Evolutionary conservation across 805 yeast genomes (phyloP).

Genomic region (Kodamaea neixiangensis): DNA sequence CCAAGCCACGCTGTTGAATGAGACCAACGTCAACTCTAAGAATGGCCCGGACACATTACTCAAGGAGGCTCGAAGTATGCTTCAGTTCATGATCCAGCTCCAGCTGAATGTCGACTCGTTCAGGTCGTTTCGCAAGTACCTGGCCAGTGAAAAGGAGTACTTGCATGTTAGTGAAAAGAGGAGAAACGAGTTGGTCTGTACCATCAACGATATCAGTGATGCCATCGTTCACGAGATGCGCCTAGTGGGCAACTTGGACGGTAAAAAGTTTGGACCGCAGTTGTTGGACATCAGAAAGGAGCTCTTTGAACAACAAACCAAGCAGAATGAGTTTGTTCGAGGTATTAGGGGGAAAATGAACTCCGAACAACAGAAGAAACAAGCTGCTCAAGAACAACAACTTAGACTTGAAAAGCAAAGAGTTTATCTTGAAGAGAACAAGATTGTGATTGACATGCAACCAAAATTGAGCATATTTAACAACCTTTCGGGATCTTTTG

Average conservation of each 20-base stretch:
- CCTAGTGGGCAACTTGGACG: conserved; percentile 19
- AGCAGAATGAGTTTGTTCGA: conserved; percentile 21
- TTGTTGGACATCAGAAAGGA: conserved; percentile 23
- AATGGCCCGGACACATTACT: conserved; percentile 33
- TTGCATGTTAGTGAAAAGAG: conserved; percentile 18
- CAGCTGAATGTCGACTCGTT: conserved; percentile 2
- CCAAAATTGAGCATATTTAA: conserved; percentile 19
- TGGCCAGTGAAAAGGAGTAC: conserved; percentile 10
- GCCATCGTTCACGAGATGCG: conserved; percentile 22
- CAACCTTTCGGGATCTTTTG: conserved; percentile 14
- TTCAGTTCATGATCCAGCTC: conserved; percentile 33
- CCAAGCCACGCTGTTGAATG: conserved; percentile 34
- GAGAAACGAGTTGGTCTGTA: conserved; percentile 31
- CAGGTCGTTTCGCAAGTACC: conserved; percentile 1
- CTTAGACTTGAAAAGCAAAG: conserved; percentile 4
- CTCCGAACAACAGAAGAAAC: conserved; percentile 8
- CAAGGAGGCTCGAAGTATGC: conserved; percentile 37
- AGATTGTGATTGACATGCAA: conserved; percentile 16
- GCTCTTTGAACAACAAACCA: conserved; percentile 28
- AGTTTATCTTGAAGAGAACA: conserved; percentile 8
- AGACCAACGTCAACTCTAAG: conserved; percentile 11
- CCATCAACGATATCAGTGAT: conserved; percentile 37
- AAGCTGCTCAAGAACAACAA: conserved; percentile 4
- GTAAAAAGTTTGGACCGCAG: conserved; percentile 24
- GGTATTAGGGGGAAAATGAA: conserved; percentile 6